Conservation (phyloP, 805 yeast species). For the Saturnispora mendoncae region DNA sequence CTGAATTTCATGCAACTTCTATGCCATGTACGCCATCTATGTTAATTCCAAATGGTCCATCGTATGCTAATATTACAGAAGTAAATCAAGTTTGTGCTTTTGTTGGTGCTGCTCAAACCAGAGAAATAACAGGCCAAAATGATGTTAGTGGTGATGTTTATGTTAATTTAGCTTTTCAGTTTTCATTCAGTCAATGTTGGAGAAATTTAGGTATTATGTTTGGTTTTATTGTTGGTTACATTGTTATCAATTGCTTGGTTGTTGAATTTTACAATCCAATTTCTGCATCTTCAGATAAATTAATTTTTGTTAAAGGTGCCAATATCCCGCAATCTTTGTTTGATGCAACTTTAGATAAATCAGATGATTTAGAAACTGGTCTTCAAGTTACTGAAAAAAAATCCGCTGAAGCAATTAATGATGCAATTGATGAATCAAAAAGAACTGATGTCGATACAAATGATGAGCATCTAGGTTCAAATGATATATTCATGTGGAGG, state of each 20-base stretch:
- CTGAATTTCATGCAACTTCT: conserved; percentile 46
- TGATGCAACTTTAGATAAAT: conserved; percentile 26
- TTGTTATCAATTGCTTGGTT: conserved; percentile 23
- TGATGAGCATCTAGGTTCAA: conserved; percentile 28
- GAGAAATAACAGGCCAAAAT: conserved; percentile 19
- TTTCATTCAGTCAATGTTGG: conserved; percentile 58
- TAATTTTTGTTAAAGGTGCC: conserved; percentile 25
- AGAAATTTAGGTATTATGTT: conserved; percentile 58
- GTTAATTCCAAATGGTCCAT: conserved; percentile 47
- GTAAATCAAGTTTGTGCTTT: conserved; percentile 42
- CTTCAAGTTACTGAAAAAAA: not conserved
- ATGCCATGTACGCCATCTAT: conserved; percentile 38
- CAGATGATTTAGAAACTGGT: conserved; percentile 34
- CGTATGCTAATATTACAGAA: conserved; percentile 36
- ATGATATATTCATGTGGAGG: conserved; percentile 54
- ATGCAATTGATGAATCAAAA: conserved; percentile 3
- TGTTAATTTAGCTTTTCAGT: conserved; percentile 37
- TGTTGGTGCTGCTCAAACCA: conserved; percentile 36
- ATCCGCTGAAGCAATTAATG: conserved; percentile 2
- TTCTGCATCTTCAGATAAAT: conserved; percentile 27
- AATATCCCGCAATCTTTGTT: conserved; percentile 18
- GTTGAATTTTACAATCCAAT: conserved; percentile 28
- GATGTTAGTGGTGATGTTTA: conserved; percentile 47
- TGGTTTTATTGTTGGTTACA: conserved; percentile 35
- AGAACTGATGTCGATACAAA: not conserved